phyloP scores from a whole-genome alignment of 345 rosid genomes.

The Lenwebbia sp. region DNA sequence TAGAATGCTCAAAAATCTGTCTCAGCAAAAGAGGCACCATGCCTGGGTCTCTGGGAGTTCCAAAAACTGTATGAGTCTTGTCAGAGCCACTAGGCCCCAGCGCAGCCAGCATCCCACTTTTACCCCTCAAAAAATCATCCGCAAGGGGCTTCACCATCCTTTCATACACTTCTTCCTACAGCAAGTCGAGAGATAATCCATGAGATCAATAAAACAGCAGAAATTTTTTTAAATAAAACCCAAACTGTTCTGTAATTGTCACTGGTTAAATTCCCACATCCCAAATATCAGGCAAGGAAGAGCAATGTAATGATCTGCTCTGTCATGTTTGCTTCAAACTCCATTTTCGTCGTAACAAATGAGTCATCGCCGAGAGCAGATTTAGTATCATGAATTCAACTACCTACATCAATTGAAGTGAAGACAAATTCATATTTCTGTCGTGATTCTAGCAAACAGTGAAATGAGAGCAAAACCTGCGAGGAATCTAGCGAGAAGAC shows the following conservation, averaged over 20 bases:
- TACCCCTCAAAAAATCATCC: slow-evolving; percentile 66
- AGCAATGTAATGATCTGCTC: neutral
- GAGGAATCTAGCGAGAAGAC: slow-evolving; percentile 59
- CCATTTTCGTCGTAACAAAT: too few species aligned
- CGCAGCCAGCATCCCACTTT: slow-evolving; percentile 81
- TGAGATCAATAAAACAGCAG: neutral
- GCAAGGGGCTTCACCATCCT: slow-evolving; percentile 67
- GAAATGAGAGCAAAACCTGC: slow-evolving; percentile 34
- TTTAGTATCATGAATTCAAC: neutral
- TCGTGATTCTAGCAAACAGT: neutral
- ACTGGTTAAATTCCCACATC: neutral
- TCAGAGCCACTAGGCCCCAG: slow-evolving; percentile 90
- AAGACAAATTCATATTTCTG: neutral
- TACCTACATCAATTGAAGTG: neutral
- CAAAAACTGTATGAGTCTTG: slow-evolving; percentile 87
- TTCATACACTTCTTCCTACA: slow-evolving; percentile 54
- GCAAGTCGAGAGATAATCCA: neutral
- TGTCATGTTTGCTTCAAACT: neutral
- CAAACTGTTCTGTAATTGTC: neutral
- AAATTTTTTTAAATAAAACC: neutral
- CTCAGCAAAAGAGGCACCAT: slow-evolving; percentile 60
- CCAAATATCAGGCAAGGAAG: neutral
- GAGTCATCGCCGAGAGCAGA: neutral
- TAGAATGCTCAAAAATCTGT: slow-evolving; percentile 32
- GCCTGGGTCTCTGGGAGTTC: slow-evolving; percentile 62